These are phyloP conservation scores for Suillus discolor DNA, from an alignment of 768 basidiomycete genomes.

Conservation along the genomic window DNA sequence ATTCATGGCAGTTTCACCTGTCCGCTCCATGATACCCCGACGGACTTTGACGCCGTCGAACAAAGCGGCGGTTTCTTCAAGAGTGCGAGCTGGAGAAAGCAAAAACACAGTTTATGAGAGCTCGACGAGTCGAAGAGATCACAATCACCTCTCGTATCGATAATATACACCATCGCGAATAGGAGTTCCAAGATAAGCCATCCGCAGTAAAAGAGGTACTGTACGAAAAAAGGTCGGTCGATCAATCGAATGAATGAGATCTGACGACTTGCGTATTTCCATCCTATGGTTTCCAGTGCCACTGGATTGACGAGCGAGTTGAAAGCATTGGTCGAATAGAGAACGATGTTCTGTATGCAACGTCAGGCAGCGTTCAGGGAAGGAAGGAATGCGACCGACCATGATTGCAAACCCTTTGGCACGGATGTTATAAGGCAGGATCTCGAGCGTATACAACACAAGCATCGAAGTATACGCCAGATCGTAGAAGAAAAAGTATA, in stretches of 20 bases:
- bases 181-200: slow-evolving; percentile 66
- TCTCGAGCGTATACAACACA: slow-evolving; percentile 69
- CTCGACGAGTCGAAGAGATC: slow-evolving; percentile 9
- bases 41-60: slow-evolving; percentile 57
- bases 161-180: slow-evolving; percentile 56
- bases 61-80: slow-evolving; percentile 73
- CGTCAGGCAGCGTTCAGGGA: not conserved
- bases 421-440: slow-evolving; percentile 77
- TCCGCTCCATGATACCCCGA: slow-evolving; percentile 47
- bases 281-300: slow-evolving; percentile 55
- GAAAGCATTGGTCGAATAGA: slow-evolving; percentile 71
- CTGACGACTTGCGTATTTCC: slow-evolving; percentile 44
- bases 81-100: slow-evolving; percentile 48
- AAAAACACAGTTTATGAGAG: slow-evolving; percentile 13
- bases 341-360: slow-evolving; percentile 52
- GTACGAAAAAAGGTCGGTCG: not conserved
- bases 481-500: slow-evolving; percentile 53
- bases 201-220: slow-evolving; percentile 64
- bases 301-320: slow-evolving; percentile 83
- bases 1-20: slow-evolving; percentile 51
- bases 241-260: not conserved
- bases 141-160: slow-evolving; percentile 62
- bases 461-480: slow-evolving; percentile 80
- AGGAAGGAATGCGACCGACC: slow-evolving; percentile 41
- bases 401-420: slow-evolving; percentile 81